Evolutionary conservation across 2,329 filamentous ascomycete genomes (phyloP).

Genomic region (Massarina eburnea): DNA sequence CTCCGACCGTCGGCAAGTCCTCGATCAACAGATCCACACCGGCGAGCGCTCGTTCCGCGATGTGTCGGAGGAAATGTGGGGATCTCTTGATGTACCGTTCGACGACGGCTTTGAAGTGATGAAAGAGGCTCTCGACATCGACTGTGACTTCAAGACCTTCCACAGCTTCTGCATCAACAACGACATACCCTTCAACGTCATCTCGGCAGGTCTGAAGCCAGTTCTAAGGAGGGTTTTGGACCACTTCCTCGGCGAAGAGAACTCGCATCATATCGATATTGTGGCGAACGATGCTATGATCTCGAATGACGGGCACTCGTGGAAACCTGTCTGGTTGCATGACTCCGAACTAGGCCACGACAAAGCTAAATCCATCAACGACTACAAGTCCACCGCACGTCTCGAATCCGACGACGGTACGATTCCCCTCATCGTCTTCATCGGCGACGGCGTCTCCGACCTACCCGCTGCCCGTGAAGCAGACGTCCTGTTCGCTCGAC

Average conservation of each 20-base stretch:
- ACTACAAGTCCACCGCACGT: slow-evolving; percentile 59
- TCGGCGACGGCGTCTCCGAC: slow-evolving; percentile 70
- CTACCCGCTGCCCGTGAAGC: slow-evolving; percentile 66
- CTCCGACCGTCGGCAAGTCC: slow-evolving; percentile 54
- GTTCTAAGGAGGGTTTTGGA: slow-evolving; percentile 64
- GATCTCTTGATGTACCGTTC: slow-evolving; percentile 66
- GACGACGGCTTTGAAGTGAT: slow-evolving; percentile 68
- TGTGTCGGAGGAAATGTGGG: slow-evolving; percentile 73
- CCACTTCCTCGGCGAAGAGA: slow-evolving; percentile 64
- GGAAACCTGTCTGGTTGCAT: slow-evolving; percentile 69
- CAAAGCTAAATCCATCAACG: slow-evolving; percentile 65
- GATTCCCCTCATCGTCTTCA: slow-evolving; percentile 68
- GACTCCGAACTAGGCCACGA: slow-evolving; percentile 67
- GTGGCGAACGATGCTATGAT: slow-evolving; percentile 69
- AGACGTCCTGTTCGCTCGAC: slow-evolving; percentile 67
- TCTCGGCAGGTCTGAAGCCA: slow-evolving; percentile 68
- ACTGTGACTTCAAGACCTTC: slow-evolving; percentile 64
- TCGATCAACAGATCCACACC: slow-evolving; percentile 65
- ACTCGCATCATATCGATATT: slow-evolving; percentile 63
- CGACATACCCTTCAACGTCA: slow-evolving; percentile 68
- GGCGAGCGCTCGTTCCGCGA: slow-evolving; percentile 69
- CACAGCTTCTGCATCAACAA: slow-evolving; percentile 66
- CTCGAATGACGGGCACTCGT: slow-evolving; percentile 56
- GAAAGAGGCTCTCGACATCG: slow-evolving; percentile 63
- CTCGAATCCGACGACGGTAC: slow-evolving; percentile 61